Conservation (phyloP, 2,329 filamentous ascomycete species). For the Chaetoscypha palmicola region DNA sequence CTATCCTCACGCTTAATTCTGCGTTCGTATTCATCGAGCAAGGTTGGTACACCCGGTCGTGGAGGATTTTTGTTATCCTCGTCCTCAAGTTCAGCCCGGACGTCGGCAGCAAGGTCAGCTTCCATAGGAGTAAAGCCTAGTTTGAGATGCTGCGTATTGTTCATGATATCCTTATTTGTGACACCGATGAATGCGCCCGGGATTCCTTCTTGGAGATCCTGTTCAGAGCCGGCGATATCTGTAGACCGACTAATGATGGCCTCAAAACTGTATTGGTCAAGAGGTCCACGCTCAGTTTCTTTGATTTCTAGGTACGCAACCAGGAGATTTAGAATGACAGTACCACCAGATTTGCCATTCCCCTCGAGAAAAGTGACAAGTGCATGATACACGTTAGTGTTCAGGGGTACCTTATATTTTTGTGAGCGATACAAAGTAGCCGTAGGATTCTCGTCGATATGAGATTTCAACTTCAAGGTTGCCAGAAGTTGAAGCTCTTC, state of each 20-base stretch:
- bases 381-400: slow-evolving; percentile 72
- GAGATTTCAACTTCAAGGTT: slow-evolving; percentile 67
- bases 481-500: slow-evolving; percentile 75
- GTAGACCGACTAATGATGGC: slow-evolving; percentile 51
- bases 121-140: slow-evolving; percentile 83
- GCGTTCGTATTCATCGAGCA: slow-evolving; percentile 82
- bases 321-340: slow-evolving; percentile 69
- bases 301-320: slow-evolving; percentile 52
- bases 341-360: slow-evolving; percentile 75
- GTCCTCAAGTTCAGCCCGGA: slow-evolving; percentile 79
- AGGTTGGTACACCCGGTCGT: slow-evolving; percentile 57
- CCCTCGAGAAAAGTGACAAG: slow-evolving; percentile 84
- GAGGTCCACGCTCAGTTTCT: slow-evolving; percentile 52
- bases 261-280: slow-evolving; percentile 57
- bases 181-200: slow-evolving; percentile 55
- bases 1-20: slow-evolving; percentile 86
- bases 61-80: slow-evolving; percentile 75
- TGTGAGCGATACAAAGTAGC: slow-evolving; percentile 76
- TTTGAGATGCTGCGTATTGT: slow-evolving; percentile 53
- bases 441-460: slow-evolving; percentile 69
- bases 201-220: slow-evolving; percentile 55
- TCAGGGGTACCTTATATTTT: slow-evolving; percentile 87
- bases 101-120: slow-evolving; percentile 70
- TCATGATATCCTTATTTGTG: slow-evolving; percentile 52
- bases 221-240: slow-evolving; percentile 52